A percentile compares a stretch with the other conserved stretches of the same genome.
phyloP scores from a whole-genome alignment of 2,329 filamentous ascomycete species.

The Chrysoporthe deuterocubensis region DNA sequence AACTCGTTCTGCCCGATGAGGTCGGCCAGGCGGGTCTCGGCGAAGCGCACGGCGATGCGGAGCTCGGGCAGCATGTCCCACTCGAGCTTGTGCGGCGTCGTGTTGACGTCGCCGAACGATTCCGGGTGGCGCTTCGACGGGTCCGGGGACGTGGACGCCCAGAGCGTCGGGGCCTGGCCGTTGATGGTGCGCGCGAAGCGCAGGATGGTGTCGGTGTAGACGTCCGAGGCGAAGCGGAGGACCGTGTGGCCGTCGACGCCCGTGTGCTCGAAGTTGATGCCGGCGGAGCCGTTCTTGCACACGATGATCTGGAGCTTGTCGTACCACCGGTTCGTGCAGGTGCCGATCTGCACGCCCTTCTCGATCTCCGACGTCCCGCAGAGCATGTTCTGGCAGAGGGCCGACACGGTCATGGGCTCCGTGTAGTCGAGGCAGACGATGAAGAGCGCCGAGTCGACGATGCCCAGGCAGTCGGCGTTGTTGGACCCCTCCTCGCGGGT shows the following conservation, averaged over 20 bases:
- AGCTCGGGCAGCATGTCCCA: constrained; percentile 97
- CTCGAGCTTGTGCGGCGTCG: constrained; percentile 92
- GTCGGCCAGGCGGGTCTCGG: constrained; percentile 91
- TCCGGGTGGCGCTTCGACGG: constrained; percentile 89
- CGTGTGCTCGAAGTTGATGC: constrained; percentile 99
- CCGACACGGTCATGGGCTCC: constrained; percentile 77
- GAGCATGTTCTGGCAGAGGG: constrained; percentile 97
- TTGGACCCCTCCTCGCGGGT: constrained; percentile 86
- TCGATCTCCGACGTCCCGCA: constrained; percentile 92
- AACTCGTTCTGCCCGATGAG: constrained; percentile 97
- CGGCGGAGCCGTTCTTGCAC: constrained; percentile 96
- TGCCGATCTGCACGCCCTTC: constrained; percentile 92
- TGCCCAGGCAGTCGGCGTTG: constrained; percentile 93
- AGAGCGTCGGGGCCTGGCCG: constrained; percentile 86
- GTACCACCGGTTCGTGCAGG: constrained; percentile 98
- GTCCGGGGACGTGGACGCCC: constrained; percentile 89
- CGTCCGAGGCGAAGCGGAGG: constrained; percentile 90
- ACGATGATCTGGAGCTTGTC: constrained; percentile 99
- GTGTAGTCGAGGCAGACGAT: constrained; percentile 92
- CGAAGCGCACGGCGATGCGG: constrained; percentile 88
- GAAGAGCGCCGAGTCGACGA: constrained; percentile 93
- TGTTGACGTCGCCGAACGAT: constrained; percentile 91
- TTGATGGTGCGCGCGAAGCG: constrained; percentile 96
- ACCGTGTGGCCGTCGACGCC: constrained; percentile 98
- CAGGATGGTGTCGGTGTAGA: constrained; percentile 97